Base-by-base conservation (phyloP, 345 rosid genomes). In the Hibiscus trionum region DNA sequence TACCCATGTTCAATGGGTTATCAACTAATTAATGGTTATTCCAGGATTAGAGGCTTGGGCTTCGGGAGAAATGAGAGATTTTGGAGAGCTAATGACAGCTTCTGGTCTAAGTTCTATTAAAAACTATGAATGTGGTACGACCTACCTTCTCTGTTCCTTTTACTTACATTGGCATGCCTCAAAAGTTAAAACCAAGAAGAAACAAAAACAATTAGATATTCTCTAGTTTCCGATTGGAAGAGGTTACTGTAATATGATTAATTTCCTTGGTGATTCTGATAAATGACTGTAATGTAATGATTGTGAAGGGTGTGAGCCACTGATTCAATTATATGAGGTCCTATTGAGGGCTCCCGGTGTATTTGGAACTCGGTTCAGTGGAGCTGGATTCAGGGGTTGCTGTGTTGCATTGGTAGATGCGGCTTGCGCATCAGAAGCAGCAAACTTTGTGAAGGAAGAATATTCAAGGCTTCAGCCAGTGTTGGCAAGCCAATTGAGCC, bases 381-480 rank as follows among this genome's bases (percentile, higher is more conserved):
- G 97, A 37, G 98, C 97, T 8, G 96, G 97, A 53, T 91, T 94
- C 68, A 80, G 97, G 79, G 98, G 97, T 56, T 91, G 97, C 76
- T 94, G 98, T 73, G 66, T 94, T 3, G 97, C 93, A 55, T 78
- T 91, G 44, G 97, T 88, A 27, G 91, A 84, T 47, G 81, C 86
- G 11, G 81, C 76, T 55, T 73, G 52, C 31, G 96, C 97, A 1
- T 82, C 69, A 66, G 90, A 77, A 78, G 98, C 97, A 27, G 92
- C 87, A 39, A 44, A 82, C 46, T 90, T 83, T 70, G 89, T 91
- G 37, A 81, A 75, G 81, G 73, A 75, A 19, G 93, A 90, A 74
- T 90, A 94, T 73, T 64, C 49, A 11, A 87, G 82, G 73, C 69
- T 80, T 52, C 98, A 94, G 77, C 98, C 97, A 0, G 61, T 81